phyloP scores from a whole-genome alignment of 805 yeast species.

The Wickerhamomyces tratensis region DNA sequence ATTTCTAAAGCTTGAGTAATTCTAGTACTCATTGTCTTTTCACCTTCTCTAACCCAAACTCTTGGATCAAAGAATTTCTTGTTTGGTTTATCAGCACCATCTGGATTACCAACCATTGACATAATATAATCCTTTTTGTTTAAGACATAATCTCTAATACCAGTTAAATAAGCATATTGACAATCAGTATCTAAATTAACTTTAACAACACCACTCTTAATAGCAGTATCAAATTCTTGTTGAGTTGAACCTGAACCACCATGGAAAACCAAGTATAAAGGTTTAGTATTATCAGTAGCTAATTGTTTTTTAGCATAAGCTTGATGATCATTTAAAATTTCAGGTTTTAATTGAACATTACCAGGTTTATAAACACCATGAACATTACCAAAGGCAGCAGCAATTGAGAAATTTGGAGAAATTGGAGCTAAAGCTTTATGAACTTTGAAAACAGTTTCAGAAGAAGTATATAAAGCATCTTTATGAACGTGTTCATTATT shows the following conservation, averaged over 20 bases:
- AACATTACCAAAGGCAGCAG: slow-evolving; percentile 99
- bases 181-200: slow-evolving; percentile 99
- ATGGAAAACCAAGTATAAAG: slow-evolving; percentile 97
- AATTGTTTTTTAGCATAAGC: slow-evolving; percentile 66
- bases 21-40: slow-evolving; percentile 92
- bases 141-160: slow-evolving; percentile 96
- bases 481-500: slow-evolving; percentile 91
- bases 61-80: slow-evolving; percentile 99
- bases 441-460: slow-evolving; percentile 90
- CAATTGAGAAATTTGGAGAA: slow-evolving; percentile 97
- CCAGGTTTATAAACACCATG: slow-evolving; percentile 99
- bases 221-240: slow-evolving; percentile 85
- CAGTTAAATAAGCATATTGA: slow-evolving; percentile 93
- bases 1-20: slow-evolving; percentile 71
- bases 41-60: slow-evolving; percentile 99
- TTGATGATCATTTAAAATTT: slow-evolving; percentile 94
- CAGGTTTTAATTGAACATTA: slow-evolving; percentile 89
- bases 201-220: slow-evolving; percentile 92
- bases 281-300: slow-evolving; percentile 43
- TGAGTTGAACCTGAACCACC: slow-evolving; percentile 99
- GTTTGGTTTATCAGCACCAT: slow-evolving; percentile 98
- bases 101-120: slow-evolving; percentile 97
- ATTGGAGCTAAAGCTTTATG: slow-evolving; percentile 84
- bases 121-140: slow-evolving; percentile 90
- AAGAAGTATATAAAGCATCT: slow-evolving; percentile 84